Conservation (phyloP, 805 yeast genomes). For the Starmerella etchellsii region DNA sequence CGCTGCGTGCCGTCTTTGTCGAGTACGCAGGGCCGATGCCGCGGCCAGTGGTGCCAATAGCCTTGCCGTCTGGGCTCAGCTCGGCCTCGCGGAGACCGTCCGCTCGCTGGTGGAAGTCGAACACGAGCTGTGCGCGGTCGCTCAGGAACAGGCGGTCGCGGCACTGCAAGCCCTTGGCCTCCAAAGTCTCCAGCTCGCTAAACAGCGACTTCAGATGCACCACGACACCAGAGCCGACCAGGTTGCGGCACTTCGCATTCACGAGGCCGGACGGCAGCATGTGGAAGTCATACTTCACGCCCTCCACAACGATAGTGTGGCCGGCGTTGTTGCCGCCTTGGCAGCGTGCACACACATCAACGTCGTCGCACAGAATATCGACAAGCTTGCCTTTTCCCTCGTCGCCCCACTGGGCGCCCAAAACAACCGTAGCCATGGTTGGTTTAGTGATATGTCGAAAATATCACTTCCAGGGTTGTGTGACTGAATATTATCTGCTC, state of each 20-base stretch:
- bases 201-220: conserved; percentile 89
- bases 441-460: no score
- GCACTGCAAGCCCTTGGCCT: conserved; percentile 64
- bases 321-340: conserved; percentile 99
- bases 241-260: conserved; percentile 77
- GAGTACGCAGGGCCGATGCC: conserved; percentile 98
- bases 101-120: conserved; percentile 95
- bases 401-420: conserved; percentile 99
- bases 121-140: conserved; percentile 90
- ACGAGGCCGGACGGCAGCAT: conserved; percentile 98
- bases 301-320: conserved; percentile 89
- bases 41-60: conserved; percentile 96
- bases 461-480: no score
- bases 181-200: conserved; percentile 68
- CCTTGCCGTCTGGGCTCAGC: conserved; percentile 61
- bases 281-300: conserved; percentile 81
- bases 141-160: conserved; percentile 71
- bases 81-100: conserved; percentile 93
- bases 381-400: conserved; percentile 99
- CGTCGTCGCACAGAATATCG: conserved; percentile 83
- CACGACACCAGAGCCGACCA: conserved; percentile 94
- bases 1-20: conserved; percentile 93
- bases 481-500: no score
- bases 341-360: conserved; percentile 95
- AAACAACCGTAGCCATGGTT: conserved; percentile 80